phyloP scores from a whole-genome alignment of 192 early-diverging fungal genomes.

The Gonapodya prolifera region DNA sequence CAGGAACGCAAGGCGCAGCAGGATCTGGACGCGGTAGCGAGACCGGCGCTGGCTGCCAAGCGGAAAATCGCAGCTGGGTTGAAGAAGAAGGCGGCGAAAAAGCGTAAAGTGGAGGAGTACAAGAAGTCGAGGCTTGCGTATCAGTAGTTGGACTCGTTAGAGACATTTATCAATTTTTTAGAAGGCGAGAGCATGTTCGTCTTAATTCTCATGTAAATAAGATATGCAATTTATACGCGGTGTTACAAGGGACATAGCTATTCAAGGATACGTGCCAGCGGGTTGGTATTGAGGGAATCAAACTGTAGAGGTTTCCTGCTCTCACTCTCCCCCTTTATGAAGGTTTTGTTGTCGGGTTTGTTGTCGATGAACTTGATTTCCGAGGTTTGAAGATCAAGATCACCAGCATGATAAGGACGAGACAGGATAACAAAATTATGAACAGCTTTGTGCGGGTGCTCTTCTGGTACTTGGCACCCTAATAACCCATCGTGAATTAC shows the following conservation, averaged over 20 bases:
- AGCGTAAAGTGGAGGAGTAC: constrained; percentile 54
- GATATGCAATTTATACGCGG: no score
- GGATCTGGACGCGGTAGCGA: constrained; percentile 40
- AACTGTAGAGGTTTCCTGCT: no score
- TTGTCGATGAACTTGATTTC: neutral
- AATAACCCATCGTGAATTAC: no score
- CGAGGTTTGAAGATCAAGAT: constrained; percentile 59
- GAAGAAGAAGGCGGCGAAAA: constrained; percentile 50
- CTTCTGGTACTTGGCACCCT: constrained; percentile 74
- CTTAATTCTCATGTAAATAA: no score
- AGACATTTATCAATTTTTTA: no score
- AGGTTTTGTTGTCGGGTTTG: no score
- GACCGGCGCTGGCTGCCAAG: constrained; percentile 60
- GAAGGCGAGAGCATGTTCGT: no score
- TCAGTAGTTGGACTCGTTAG: no score
- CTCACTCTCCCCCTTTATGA: no score
- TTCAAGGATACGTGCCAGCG: no score
- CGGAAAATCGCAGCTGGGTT: constrained; percentile 60
- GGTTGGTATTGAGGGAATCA: no score
- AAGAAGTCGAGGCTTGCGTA: constrained; percentile 29
- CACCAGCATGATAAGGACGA: constrained; percentile 68
- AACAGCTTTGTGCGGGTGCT: constrained; percentile 67
- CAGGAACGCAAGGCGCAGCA: constrained; percentile 43
- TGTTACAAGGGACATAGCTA: no score
- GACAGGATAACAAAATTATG: constrained; percentile 61